phyloP scores from a whole-genome alignment of 1,139 yeast genomes.

The Zhuliangozyma blackwelliae region DNA sequence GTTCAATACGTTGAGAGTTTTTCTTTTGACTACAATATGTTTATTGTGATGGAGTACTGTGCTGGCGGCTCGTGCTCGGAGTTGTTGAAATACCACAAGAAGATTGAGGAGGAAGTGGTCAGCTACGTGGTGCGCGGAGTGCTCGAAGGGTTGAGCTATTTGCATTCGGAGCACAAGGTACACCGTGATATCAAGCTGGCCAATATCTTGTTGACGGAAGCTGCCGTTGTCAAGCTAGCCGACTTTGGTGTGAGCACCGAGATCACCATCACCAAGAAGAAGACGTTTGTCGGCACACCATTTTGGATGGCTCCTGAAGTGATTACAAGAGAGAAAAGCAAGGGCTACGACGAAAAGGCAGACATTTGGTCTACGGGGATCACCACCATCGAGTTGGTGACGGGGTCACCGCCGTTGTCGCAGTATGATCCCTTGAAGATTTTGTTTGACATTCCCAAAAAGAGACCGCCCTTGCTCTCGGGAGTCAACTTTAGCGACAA shows the following conservation, averaged over 20 bases:
- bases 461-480: conserved; percentile 59
- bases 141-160: conserved; percentile 60
- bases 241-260: conserved; percentile 90
- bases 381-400: conserved; percentile 69
- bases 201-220: conserved; percentile 61
- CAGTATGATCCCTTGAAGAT: conserved; percentile 73
- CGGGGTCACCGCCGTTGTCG: conserved; percentile 70
- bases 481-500: conserved; percentile 42
- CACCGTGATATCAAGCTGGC: conserved; percentile 87
- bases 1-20: conserved; percentile 65
- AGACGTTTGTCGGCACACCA: conserved; percentile 85
- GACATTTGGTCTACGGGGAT: conserved; percentile 90
- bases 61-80: conserved; percentile 91
- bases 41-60: conserved; percentile 90
- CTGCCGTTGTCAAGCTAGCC: conserved; percentile 66
- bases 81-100: conserved; percentile 49
- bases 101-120: conserved; percentile 53
- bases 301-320: conserved; percentile 96
- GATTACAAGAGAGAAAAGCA: conserved; percentile 31
- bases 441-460: conserved; percentile 64
- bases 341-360: conserved; percentile 72
- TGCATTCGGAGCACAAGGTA: conserved; percentile 70
- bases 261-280: conserved; percentile 58
- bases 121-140: conserved; percentile 59
- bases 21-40: conserved; percentile 61